Percentiles rank a stretch among this genome's conserved stretches.
Conservation (phyloP, 2,329 filamentous ascomycete genomes). For the Aureobasidium mangrovei region DNA sequence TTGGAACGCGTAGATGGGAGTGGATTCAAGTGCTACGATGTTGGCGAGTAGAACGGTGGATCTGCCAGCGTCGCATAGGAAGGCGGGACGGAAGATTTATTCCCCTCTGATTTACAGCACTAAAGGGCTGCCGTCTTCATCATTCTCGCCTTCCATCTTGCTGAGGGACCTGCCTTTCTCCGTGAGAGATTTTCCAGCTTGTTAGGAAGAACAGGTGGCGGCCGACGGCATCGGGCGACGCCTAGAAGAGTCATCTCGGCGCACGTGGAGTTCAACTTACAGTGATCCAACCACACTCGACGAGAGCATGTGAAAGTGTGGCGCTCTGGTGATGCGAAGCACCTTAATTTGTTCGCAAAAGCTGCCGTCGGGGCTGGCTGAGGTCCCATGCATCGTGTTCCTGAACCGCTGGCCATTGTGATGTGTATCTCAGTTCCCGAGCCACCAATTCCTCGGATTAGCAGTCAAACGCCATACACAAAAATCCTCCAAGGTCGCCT, state of each 20-base stretch:
- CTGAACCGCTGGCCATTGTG: not conserved
- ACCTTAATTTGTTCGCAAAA: not conserved
- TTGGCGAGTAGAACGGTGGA: no score
- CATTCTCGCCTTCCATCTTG: no score
- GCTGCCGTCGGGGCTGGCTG: not conserved
- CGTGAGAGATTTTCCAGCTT: no score
- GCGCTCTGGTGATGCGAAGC: not conserved
- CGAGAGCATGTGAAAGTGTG: not conserved
- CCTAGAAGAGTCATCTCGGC: not conserved
- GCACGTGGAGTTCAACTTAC: not conserved
- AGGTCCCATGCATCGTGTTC: not conserved
- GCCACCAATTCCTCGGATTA: not conserved
- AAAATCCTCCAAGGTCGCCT: not conserved
- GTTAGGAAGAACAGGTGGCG: not conserved
- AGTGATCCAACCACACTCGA: not conserved
- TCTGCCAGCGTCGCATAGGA: no score
- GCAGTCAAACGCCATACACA: not conserved
- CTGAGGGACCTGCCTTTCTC: no score
- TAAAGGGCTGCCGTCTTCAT: no score
- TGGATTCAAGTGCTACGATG: no score
- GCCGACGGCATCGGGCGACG: not conserved
- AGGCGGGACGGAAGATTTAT: no score
- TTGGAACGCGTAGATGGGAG: no score
- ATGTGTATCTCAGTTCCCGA: not conserved
- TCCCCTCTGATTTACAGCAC: no score